Evolutionary conservation across 805 yeast species (phyloP).

Genomic region (Yarrowia sp.): DNA sequence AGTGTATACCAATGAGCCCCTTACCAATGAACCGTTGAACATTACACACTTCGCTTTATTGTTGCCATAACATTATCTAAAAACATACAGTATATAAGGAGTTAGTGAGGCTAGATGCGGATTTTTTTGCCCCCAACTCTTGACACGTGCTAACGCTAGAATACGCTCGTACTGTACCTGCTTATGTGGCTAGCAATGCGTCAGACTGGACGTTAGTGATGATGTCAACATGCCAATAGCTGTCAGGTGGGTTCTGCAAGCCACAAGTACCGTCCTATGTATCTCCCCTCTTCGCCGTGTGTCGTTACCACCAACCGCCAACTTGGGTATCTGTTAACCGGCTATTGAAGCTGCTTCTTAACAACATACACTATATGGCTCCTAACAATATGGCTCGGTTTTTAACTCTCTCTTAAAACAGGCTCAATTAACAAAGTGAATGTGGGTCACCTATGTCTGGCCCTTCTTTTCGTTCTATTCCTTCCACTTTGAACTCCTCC

Average conservation of each 20-base stretch:
- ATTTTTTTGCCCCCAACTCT: not conserved
- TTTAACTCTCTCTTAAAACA: not conserved
- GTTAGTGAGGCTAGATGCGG: not conserved
- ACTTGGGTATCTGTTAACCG: too few relatives aligned
- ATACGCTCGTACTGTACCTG: not conserved
- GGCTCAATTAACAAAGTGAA: not conserved
- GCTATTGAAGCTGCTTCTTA: not conserved
- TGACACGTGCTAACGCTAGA: not conserved
- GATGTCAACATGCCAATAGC: not conserved
- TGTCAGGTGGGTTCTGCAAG: too few relatives aligned
- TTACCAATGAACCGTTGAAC: too few relatives aligned
- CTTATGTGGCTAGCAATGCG: not conserved
- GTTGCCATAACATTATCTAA: not conserved
- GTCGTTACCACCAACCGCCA: too few relatives aligned
- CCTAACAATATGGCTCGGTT: not conserved
- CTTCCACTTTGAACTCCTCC: not conserved
- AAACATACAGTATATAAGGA: not conserved
- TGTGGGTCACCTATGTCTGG: not conserved
- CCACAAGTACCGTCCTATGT: too few relatives aligned
- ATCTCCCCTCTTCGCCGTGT: too few relatives aligned
- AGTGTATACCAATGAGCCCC: too few relatives aligned
- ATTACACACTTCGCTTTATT: too few relatives aligned
- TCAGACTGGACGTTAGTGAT: not conserved
- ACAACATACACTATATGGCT: not conserved
- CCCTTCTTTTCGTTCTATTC: not conserved